phyloP scores from a whole-genome alignment of 257 asterid genomes.

The Osmanthus fragrans region DNA sequence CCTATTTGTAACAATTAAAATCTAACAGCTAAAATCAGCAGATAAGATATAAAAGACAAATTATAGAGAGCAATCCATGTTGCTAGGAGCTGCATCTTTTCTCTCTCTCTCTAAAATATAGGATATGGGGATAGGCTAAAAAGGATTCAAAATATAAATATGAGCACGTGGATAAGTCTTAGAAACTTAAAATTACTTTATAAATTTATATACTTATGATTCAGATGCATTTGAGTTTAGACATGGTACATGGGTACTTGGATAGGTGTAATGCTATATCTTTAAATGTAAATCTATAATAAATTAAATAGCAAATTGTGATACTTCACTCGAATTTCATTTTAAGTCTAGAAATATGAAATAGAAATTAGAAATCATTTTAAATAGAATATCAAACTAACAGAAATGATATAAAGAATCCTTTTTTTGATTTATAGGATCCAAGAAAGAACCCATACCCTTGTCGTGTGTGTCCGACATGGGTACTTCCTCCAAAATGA shows the following conservation, averaged over 20 bases:
- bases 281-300: background rate
- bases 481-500: background rate
- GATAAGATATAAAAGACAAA: conserved; percentile 14
- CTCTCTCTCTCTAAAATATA: background rate
- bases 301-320: no score
- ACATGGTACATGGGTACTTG: background rate
- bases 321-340: background rate
- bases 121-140: background rate
- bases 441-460: background rate
- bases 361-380: background rate
- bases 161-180: background rate
- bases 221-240: no score
- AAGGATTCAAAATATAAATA: background rate
- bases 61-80: conserved; percentile 11
- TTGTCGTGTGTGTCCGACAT: background rate
- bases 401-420: no score
- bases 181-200: no score
- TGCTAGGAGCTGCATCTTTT: background rate
- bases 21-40: background rate
- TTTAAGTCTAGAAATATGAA: background rate
- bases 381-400: background rate
- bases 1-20: background rate
- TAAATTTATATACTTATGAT: background rate
- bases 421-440: background rate
- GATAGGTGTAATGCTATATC: no score